Evolutionary conservation across 306 rosid species (phyloP).

Genomic region (Dalbergia cultrata): DNA sequence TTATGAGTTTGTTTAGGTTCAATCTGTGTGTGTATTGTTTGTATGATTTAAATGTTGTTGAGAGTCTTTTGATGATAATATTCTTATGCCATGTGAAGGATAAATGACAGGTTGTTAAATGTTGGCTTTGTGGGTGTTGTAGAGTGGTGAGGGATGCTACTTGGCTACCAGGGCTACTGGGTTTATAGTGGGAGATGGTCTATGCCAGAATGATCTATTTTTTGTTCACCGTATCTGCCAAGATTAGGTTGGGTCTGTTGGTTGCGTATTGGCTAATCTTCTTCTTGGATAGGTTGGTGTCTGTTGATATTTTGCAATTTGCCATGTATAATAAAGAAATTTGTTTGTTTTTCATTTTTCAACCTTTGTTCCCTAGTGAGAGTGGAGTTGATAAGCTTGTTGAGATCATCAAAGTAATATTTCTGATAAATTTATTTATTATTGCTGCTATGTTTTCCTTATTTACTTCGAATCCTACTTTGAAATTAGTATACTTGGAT

Average conservation of each 20-base stretch:
- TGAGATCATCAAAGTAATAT: constrained; percentile 88
- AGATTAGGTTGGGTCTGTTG: constrained; percentile 71
- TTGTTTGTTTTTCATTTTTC: constrained; percentile 26
- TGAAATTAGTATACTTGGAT: constrained; percentile 22
- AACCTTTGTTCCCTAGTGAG: constrained; percentile 95
- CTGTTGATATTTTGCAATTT: constrained; percentile 11
- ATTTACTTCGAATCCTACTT: neutral
- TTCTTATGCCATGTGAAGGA: too few species aligned
- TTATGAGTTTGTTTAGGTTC: neutral
- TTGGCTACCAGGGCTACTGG: too few species aligned
- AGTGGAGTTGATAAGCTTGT: constrained; percentile 97
- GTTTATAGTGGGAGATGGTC: too few species aligned
- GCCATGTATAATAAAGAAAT: constrained; percentile 1
- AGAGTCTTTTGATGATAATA: too few species aligned
- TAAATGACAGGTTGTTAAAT: too few species aligned
- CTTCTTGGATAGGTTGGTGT: constrained; percentile 86
- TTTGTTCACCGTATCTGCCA: neutral
- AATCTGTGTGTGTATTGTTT: too few species aligned
- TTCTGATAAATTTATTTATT: constrained; percentile 3
- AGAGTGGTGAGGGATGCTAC: too few species aligned
- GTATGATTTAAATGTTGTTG: too few species aligned
- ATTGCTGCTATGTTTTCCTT: neutral
- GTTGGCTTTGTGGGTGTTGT: too few species aligned
- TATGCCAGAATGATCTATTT: too few species aligned
- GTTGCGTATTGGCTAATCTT: constrained; percentile 92